A percentile compares a stretch with the other conserved stretches of the same genome.
These are phyloP conservation scores for Suaeda aralocaspica DNA, from an alignment of 148 eudicot species.

Conservation along the genomic window DNA sequence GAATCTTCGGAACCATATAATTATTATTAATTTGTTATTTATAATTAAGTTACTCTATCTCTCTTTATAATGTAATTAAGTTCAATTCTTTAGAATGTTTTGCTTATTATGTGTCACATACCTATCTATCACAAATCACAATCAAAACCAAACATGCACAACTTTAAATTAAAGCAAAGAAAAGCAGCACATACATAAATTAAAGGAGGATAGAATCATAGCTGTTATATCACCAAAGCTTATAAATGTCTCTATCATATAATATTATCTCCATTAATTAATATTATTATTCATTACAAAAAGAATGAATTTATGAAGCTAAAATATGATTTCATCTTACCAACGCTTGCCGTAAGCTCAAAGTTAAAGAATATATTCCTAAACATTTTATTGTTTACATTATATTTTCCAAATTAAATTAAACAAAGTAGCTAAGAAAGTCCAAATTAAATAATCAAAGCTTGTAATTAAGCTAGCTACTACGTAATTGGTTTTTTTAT, in stretches of 20 bases:
- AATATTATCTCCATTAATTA: background rate
- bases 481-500: slow-evolving; percentile 13
- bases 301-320: slow-evolving; percentile 2
- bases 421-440: background rate
- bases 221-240: slow-evolving; percentile 14
- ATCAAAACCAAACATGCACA: slow-evolving; percentile 13
- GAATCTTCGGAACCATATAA: too few species aligned
- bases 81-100: slow-evolving; percentile 15
- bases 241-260: background rate
- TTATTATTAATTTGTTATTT: too few species aligned
- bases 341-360: background rate
- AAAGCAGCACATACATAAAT: background rate
- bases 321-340: background rate
- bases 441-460: background rate
- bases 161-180: slow-evolving; percentile 16
- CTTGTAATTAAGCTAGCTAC: background rate
- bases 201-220: slow-evolving; percentile 2
- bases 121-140: slow-evolving; percentile 11
- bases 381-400: background rate
- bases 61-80: too few species aligned
- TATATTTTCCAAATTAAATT: background rate
- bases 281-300: background rate
- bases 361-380: slow-evolving; percentile 14
- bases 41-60: too few species aligned
- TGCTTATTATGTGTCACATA: slow-evolving; percentile 3